Percentiles rank a stretch among this genome's conserved stretches.
These are phyloP conservation scores for Aspergillus bombycis DNA, from an alignment of 2,329 filamentous ascomycete species.

Conservation along the genomic window DNA sequence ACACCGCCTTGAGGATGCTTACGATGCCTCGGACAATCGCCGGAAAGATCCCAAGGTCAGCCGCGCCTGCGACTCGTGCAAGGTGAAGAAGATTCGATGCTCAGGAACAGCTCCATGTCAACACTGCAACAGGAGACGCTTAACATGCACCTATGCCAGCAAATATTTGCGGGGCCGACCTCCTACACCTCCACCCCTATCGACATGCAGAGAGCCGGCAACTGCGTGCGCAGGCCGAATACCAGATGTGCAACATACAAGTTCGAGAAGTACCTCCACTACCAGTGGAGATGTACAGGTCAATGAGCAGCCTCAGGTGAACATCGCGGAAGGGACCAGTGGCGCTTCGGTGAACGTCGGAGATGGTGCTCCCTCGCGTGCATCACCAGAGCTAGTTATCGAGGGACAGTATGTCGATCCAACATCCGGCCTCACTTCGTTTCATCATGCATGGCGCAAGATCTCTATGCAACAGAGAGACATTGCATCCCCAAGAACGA, in stretches of 20 bases:
- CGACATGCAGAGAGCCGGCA: not conserved
- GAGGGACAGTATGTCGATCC: constrained; percentile 27
- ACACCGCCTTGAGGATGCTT: not conserved
- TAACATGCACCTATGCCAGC: constrained; percentile 14
- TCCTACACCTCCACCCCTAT: constrained; percentile 14
- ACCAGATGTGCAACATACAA: not conserved
- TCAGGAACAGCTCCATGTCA: constrained; percentile 57
- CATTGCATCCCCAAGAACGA: constrained; percentile 3
- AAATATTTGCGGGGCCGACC: constrained; percentile 19
- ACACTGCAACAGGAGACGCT: constrained; percentile 17
- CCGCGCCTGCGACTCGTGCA: constrained; percentile 23
- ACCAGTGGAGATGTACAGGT: not conserved
- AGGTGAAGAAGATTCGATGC: constrained; percentile 58
- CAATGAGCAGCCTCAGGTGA: not conserved
- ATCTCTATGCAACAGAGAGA: constrained; percentile 10
- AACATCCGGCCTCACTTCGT: constrained; percentile 25
- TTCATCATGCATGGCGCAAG: constrained; percentile 25
- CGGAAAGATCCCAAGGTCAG: constrained; percentile 25
- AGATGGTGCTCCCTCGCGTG: not conserved
- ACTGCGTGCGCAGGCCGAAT: not conserved
- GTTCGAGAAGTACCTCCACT: not conserved
- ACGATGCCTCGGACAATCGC: constrained; percentile 16
- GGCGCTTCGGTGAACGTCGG: not conserved
- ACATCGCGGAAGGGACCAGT: not conserved
- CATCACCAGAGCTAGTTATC: constrained; percentile 21